These are phyloP conservation scores for Exserohilum rostratum DNA, from an alignment of 2,329 filamentous ascomycete species.

Conservation along the genomic window DNA sequence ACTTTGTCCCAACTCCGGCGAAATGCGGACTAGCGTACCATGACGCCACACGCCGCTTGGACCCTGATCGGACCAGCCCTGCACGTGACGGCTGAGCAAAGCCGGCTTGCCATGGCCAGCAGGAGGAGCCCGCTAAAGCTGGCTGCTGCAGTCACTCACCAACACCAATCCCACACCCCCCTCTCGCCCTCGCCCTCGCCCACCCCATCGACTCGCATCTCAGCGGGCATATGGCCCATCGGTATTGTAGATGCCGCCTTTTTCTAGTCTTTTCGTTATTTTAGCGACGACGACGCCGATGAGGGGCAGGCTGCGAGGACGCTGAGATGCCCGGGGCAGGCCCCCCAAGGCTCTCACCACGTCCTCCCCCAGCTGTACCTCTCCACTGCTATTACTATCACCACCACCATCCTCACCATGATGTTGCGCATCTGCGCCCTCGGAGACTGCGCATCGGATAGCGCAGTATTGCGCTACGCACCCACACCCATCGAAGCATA, in stretches of 20 bases:
- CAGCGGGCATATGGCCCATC: not conserved
- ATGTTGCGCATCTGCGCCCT: constrained; percentile 1
- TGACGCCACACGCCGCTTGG: constrained; percentile 10
- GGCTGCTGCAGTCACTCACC: not conserved
- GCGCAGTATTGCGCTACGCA: not conserved
- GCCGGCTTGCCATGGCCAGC: not conserved
- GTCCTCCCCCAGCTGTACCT: constrained; percentile 6
- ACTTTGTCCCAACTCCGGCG: constrained; percentile 15
- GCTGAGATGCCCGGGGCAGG: not conserved
- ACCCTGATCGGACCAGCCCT: not conserved
- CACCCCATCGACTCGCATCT: constrained; percentile 5
- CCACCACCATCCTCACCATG: not conserved
- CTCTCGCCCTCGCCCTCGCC: not conserved
- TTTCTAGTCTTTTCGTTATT: not conserved
- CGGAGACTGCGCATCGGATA: not conserved
- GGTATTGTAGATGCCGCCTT: not conserved
- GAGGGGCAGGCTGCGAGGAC: constrained; percentile 5
- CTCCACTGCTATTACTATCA: not conserved
- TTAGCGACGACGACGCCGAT: constrained; percentile 6
- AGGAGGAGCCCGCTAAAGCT: not conserved
- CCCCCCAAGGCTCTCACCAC: not conserved
- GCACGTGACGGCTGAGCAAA: constrained; percentile 11
- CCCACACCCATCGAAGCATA: not conserved
- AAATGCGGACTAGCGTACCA: constrained; percentile 21
- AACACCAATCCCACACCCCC: constrained; percentile 4